These are phyloP conservation scores for Tuctoria greenei DNA, from an alignment of 176 grass and related monocot genomes.

Conservation along the genomic window DNA sequence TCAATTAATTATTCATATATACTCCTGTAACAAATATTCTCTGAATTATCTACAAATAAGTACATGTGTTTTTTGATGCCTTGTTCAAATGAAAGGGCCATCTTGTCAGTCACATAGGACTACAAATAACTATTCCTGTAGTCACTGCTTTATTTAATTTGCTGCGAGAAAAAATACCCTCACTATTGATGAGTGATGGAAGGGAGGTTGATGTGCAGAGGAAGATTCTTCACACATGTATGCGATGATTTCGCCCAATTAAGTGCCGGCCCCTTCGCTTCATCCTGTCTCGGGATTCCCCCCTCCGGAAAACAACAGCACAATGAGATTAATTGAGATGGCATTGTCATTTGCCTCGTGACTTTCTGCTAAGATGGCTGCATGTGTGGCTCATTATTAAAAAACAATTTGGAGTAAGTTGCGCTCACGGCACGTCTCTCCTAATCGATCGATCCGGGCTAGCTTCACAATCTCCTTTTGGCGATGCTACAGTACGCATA, in stretches of 20 bases:
- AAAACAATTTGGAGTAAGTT: constrained; percentile 35
- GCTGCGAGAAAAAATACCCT: constrained; percentile 21
- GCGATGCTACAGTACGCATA: constrained; percentile 46
- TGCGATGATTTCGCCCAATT: constrained; percentile 46
- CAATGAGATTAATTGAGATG: constrained; percentile 60
- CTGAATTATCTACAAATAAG: too few relatives aligned
- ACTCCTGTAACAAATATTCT: not conserved
- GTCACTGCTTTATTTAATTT: constrained; percentile 17
- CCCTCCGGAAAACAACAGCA: constrained; percentile 41
- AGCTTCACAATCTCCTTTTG: constrained; percentile 42
- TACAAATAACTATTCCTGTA: constrained; percentile 27
- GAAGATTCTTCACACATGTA: constrained; percentile 76
- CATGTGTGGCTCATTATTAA: constrained; percentile 52
- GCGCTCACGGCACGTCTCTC: constrained; percentile 32
- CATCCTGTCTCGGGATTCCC: constrained; percentile 37
- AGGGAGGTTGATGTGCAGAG: constrained; percentile 24
- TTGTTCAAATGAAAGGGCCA: constrained; percentile 38
- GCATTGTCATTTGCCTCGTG: constrained; percentile 49
- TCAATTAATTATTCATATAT: not conserved
- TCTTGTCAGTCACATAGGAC: constrained; percentile 17
- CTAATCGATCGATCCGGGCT: constrained; percentile 28
- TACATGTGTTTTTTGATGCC: not conserved
- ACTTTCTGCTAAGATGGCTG: constrained; percentile 60
- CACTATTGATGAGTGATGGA: constrained; percentile 23
- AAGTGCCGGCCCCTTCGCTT: constrained; percentile 27